phyloP scores from a whole-genome alignment of 2,329 filamentous ascomycete genomes.

The Penicillium sp. region DNA sequence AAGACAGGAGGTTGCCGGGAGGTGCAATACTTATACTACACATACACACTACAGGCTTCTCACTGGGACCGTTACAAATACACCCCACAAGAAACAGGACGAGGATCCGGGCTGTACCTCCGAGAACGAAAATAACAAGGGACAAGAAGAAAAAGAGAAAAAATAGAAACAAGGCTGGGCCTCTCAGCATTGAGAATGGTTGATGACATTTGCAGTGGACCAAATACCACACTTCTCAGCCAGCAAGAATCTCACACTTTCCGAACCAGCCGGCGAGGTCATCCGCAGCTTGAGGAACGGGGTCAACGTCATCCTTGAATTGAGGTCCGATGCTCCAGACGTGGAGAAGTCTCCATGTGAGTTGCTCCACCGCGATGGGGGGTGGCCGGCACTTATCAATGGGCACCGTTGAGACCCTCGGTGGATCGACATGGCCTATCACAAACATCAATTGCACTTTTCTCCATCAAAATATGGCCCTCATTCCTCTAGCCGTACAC shows the following conservation, averaged over 20 bases:
- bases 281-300: conserved; percentile 14
- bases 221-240: conserved; percentile 8
- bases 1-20: not conserved
- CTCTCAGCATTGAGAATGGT: conserved; percentile 5
- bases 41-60: conserved; percentile 7
- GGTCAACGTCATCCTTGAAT: conserved; percentile 24
- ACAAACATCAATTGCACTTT: not conserved
- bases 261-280: conserved; percentile 25
- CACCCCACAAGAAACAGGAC: not conserved
- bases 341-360: conserved; percentile 17
- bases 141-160: not conserved
- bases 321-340: conserved; percentile 9
- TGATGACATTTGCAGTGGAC: conserved; percentile 14
- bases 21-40: not conserved
- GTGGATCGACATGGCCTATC: conserved; percentile 16
- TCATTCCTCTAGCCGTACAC: not conserved
- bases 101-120: conserved; percentile 16
- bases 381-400: conserved; percentile 10
- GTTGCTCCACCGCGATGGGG: conserved; percentile 16
- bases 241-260: conserved; percentile 8
- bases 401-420: not conserved
- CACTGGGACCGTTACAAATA: conserved; percentile 16
- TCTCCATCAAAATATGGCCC: not conserved
- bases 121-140: conserved; percentile 6
- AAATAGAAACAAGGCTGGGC: conserved; percentile 12